Evolutionary conservation across 495 filamentous ascomycete genomes (phyloP), one percentile per base, ranked within the genome.

Genomic region (Opeltia flavorubescens): DNA sequence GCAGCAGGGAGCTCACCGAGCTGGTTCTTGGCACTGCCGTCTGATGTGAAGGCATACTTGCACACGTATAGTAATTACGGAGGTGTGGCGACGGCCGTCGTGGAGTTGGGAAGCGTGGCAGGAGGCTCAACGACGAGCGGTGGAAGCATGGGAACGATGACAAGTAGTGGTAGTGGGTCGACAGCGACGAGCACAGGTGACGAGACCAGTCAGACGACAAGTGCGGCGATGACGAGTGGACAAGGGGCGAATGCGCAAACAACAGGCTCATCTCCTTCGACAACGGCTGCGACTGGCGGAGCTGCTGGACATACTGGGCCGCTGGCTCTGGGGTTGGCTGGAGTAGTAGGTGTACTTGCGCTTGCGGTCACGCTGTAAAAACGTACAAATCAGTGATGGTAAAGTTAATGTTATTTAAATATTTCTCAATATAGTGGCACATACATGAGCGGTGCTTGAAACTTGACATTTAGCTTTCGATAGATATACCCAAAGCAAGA

Each of bases 21-120:
- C 17, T 60, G 46, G 44, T 71, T 65, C 49, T 62, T 40, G 7
- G 30, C 51, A 8, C 47, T 55, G 23, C 60, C 59, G 1, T 50
- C 60, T 13, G 54, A 45, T 5, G 48, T 61, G 13, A 52, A 46
- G 26, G 50, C 44, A 7, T 59, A 57, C 29, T 39, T 59, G 39
- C 54, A 57, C 33, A 59, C 56, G 2, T 59, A 59, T 38, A 33
- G 34, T 18, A 51, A 51, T 3, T 48, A 50, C 29, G 48, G 48
- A 18, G 45, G 51, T 5, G 34, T 55, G n/a, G 49, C 51, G 26
- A 48, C 40, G 15, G 51, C 47, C 15, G 56, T 52, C 3, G 50
- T 39, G n/a, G 45, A 34, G 26, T 23, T 54, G 6, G 27, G 51
- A 43, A 39, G 30, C 21, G 50, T 34, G 9, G 45, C 44, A 1